Conservation (phyloP, 768 basidiomycete species). For the Candolleomyces aberdarensis region DNA sequence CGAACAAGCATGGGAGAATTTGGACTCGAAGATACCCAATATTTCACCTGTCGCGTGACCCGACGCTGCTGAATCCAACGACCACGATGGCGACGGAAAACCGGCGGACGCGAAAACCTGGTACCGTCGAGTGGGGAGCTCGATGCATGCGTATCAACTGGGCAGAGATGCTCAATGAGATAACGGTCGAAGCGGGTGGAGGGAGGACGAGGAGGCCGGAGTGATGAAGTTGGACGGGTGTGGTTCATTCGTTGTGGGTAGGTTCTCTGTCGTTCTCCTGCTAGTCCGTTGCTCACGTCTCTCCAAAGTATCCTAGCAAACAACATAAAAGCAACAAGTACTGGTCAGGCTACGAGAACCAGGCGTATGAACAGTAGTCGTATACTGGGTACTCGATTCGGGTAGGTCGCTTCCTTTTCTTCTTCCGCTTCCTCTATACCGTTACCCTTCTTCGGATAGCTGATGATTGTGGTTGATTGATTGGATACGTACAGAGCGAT, state of each 20-base stretch:
- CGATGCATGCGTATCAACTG: constrained; percentile 40
- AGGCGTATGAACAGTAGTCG: no score
- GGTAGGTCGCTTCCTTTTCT: constrained; percentile 35
- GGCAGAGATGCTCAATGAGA: no score
- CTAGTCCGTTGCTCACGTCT: background rate
- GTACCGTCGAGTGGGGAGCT: no score
- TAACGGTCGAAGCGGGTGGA: no score
- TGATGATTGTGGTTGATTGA: background rate
- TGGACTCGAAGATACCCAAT: no score
- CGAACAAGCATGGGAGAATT: constrained; percentile 55
- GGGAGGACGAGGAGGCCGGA: constrained; percentile 22
- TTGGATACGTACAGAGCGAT: constrained; percentile 78
- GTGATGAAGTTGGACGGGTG: constrained; percentile 55
- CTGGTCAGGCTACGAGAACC: constrained; percentile 78
- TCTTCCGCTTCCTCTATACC: background rate
- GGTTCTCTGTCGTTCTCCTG: background rate
- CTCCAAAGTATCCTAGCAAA: constrained; percentile 69
- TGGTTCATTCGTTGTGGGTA: constrained; percentile 63
- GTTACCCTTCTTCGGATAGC: no score
- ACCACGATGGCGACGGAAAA: no score
- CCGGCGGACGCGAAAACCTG: no score
- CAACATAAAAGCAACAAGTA: constrained; percentile 63
- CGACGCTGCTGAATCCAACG: no score
- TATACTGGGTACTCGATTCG: constrained; percentile 79
- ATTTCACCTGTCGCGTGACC: no score